Conservation (phyloP, 352 stramenopile genomes). For the Halophytophthora polymorphica region DNA sequence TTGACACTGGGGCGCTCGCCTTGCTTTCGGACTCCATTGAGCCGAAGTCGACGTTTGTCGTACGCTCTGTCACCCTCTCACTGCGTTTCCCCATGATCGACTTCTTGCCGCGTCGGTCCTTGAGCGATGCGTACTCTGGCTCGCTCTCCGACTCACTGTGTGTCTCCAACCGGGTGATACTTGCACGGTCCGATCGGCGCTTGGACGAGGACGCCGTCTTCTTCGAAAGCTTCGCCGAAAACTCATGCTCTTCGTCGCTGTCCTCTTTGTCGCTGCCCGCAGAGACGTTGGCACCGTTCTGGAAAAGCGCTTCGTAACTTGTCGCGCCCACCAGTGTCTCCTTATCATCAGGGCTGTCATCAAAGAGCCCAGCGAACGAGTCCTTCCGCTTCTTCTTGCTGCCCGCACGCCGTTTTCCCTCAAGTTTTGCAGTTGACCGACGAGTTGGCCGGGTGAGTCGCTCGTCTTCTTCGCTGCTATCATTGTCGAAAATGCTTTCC, state of each 20-base stretch:
- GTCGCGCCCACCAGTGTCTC: conserved; percentile 21
- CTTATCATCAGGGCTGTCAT: conserved; percentile 35
- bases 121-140: conserved; percentile 16
- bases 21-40: not conserved
- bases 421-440: conserved; percentile 2
- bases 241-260: conserved; percentile 12
- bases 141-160: conserved; percentile 14
- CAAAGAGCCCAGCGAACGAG: conserved; percentile 77
- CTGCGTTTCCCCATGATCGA: conserved; percentile 4
- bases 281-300: conserved; percentile 10
- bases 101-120: conserved; percentile 13
- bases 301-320: conserved; percentile 63
- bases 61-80: not conserved
- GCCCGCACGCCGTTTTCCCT: conserved; percentile 12
- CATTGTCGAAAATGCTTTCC: conserved; percentile 70
- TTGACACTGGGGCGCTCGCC: not conserved
- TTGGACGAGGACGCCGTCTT: conserved; percentile 6
- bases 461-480: conserved; percentile 47
- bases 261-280: conserved; percentile 17
- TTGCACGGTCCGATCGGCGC: conserved; percentile 18
- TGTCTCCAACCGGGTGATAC: conserved; percentile 4
- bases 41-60: not conserved
- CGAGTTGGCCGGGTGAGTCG: conserved; percentile 8
- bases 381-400: conserved; percentile 41
- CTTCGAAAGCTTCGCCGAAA: conserved; percentile 7